Base-by-base conservation (phyloP, 2,329 filamentous ascomycete species). In the Pyrenophora tritici-repentis region DNA sequence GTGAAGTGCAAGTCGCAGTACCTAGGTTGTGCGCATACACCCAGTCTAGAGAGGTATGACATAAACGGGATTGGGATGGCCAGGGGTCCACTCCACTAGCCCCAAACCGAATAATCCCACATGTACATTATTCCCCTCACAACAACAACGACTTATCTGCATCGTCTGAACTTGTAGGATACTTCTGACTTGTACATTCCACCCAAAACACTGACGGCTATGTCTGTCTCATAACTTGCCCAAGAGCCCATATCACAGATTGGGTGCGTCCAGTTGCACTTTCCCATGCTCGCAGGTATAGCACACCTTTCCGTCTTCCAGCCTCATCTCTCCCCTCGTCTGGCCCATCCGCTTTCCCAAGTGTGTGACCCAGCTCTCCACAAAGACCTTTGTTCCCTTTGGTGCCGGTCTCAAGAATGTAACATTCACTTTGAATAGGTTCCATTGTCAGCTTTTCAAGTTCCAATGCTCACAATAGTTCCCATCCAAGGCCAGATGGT, bases 291-390 rank as follows among this genome's bases (percentile, higher is more conserved):
- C 72, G 50, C 73, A 75, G 1, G 65, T 72, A 59, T 74, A 75
- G 47, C 63, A 70, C 5, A 74, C 57, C 53, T 73, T 74, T 7
- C 73, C 73, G 52, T 74, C 73, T 47, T 65, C 62, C 42, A 68
- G 63, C 59, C 70, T 73, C 55, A 81, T 76, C 9, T 70, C 62
- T 2, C 75, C 78, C 51, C 65, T 72, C 14, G 73, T 63, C 6
- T 75, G 58, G 2, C 72, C 75, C 53, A 77, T 60, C 9, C 64
- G 67, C 63, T 75, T 76, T 8, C 78, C 78, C 22, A 76, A 59
- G 62, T 75, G 70, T 48, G 79, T 71, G 4, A 79, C 72, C 62
- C 77, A 73, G 52, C 75, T 74, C 56, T 78, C 76, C 20, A 79
- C 67, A 24, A 69, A 62, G 13, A 79, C 48, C 44, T 71, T 71